Evolutionary conservation across 2,329 filamentous ascomycete species (phyloP).

Genomic region (Phaeosphaeriaceae sp.): DNA sequence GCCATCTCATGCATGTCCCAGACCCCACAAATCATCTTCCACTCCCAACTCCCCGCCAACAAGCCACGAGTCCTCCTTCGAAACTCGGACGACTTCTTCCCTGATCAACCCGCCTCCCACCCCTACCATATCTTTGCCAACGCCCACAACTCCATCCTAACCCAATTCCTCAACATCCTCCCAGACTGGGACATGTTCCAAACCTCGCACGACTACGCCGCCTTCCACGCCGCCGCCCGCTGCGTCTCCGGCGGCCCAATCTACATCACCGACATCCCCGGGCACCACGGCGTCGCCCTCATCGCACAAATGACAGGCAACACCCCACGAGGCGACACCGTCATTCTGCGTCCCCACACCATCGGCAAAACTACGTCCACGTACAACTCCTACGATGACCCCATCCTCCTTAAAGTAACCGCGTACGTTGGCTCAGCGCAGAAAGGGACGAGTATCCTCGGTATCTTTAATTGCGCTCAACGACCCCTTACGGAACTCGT

Average conservation of each 20-base stretch:
- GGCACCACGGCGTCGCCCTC: slow-evolving; percentile 75
- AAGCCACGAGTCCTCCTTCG: slow-evolving; percentile 76
- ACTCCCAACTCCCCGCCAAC: slow-evolving; percentile 79
- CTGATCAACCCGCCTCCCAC: slow-evolving; percentile 78
- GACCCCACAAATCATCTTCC: slow-evolving; percentile 83
- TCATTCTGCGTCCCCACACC: slow-evolving; percentile 79
- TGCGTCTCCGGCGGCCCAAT: slow-evolving; percentile 91
- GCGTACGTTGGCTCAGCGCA: slow-evolving; percentile 74
- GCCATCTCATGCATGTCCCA: slow-evolving; percentile 96
- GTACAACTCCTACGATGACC: slow-evolving; percentile 78
- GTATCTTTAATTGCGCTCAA: slow-evolving; percentile 80
- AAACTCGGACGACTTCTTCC: slow-evolving; percentile 93
- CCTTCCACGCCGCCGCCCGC: slow-evolving; percentile 87
- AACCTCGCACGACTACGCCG: slow-evolving; percentile 71
- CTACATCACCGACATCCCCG: slow-evolving; percentile 91
- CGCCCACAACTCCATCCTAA: slow-evolving; percentile 84
- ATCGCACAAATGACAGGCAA: slow-evolving; percentile 81
- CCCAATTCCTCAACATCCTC: slow-evolving; percentile 81
- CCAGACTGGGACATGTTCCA: slow-evolving; percentile 86
- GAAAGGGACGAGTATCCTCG: slow-evolving; percentile 78
- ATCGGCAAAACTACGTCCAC: slow-evolving; percentile 74
- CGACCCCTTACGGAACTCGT: slow-evolving; percentile 71
- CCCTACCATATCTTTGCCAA: slow-evolving; percentile 97
- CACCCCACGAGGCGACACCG: slow-evolving; percentile 73
- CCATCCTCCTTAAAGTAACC: slow-evolving; percentile 75